Evolutionary conservation across 495 filamentous ascomycete species (phyloP).

Genomic region (Annulohypoxylon bovei): DNA sequence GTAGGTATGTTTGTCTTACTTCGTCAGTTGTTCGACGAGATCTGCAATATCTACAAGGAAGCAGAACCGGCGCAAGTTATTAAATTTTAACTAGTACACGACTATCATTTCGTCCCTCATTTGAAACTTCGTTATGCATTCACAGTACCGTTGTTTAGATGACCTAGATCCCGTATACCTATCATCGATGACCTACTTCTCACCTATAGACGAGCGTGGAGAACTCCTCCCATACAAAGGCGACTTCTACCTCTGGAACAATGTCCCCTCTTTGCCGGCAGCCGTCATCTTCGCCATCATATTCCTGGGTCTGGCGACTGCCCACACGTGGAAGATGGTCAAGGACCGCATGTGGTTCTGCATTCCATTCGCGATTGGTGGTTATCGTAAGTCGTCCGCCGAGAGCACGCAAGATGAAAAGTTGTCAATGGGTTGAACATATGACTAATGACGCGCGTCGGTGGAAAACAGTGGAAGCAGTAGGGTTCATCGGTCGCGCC

Average conservation of each 20-base stretch:
- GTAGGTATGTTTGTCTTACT: too few relatives aligned
- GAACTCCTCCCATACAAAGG: constrained; percentile 43
- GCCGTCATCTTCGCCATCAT: constrained; percentile 62
- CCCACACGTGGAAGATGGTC: constrained; percentile 59
- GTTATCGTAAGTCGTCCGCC: constrained; percentile 55
- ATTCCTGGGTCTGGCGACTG: constrained; percentile 54
- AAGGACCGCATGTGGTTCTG: constrained; percentile 63
- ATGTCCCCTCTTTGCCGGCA: constrained; percentile 60
- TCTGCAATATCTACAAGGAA: too few relatives aligned
- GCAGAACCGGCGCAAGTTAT: too few relatives aligned
- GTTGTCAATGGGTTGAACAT: too few relatives aligned
- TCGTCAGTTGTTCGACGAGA: too few relatives aligned
- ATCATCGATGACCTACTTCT: too few relatives aligned
- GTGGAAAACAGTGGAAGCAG: constrained; percentile 55
- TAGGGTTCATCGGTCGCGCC: constrained; percentile 59
- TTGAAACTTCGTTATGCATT: too few relatives aligned
- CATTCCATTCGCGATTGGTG: constrained; percentile 65
- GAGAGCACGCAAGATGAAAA: background rate
- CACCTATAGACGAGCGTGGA: too few relatives aligned
- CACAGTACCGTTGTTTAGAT: too few relatives aligned
- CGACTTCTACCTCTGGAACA: constrained; percentile 58
- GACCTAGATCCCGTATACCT: too few relatives aligned
- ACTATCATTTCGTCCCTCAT: too few relatives aligned
- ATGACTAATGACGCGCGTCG: background rate
- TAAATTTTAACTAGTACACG: too few relatives aligned